Percentiles rank a stretch among this genome's conserved stretches.
Conservation (phyloP, 148 eudicot species). For the Limonium bicolor region DNA sequence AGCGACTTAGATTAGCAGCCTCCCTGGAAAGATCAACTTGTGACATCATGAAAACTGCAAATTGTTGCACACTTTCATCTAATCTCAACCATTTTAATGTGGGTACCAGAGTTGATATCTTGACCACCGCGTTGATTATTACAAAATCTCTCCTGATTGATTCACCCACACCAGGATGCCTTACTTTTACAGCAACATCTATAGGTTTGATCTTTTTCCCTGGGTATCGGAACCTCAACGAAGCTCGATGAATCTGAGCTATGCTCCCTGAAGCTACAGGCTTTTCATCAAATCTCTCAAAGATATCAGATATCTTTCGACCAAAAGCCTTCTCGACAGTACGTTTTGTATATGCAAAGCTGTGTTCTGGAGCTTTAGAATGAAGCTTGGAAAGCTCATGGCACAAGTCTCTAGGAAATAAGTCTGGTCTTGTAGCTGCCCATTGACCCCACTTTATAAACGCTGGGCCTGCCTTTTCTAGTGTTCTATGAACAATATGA, state of each 20-base stretch:
- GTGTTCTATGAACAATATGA: constrained; percentile 54
- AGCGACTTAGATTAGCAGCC: constrained; percentile 58
- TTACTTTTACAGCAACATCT: constrained; percentile 53
- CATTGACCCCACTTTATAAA: constrained; percentile 99
- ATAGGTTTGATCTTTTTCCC: constrained; percentile 27
- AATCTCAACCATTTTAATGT: constrained; percentile 46
- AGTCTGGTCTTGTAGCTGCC: constrained; percentile 98
- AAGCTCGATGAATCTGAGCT: constrained; percentile 88
- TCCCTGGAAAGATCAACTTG: constrained; percentile 71
- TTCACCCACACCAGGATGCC: constrained; percentile 63
- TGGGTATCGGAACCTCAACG: constrained; percentile 44
- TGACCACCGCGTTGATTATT: constrained; percentile 33
- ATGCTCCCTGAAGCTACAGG: constrained; percentile 97
- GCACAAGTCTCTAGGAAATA: constrained; percentile 77
- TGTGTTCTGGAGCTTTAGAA: constrained; percentile 88
- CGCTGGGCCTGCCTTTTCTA: constrained; percentile 91
- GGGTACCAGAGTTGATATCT: constrained; percentile 32
- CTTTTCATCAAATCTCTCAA: constrained; percentile 71
- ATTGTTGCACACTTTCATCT: constrained; percentile 54
- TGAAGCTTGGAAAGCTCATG: constrained; percentile 73
- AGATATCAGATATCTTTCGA: constrained; percentile 64
- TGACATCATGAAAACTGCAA: constrained; percentile 57
- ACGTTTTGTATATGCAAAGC: constrained; percentile 72
- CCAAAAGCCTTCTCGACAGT: constrained; percentile 80
- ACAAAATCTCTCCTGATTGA: constrained; percentile 46